Conservation (phyloP, 2,329 filamentous ascomycete species). For the Elsinoe fawcettii region DNA sequence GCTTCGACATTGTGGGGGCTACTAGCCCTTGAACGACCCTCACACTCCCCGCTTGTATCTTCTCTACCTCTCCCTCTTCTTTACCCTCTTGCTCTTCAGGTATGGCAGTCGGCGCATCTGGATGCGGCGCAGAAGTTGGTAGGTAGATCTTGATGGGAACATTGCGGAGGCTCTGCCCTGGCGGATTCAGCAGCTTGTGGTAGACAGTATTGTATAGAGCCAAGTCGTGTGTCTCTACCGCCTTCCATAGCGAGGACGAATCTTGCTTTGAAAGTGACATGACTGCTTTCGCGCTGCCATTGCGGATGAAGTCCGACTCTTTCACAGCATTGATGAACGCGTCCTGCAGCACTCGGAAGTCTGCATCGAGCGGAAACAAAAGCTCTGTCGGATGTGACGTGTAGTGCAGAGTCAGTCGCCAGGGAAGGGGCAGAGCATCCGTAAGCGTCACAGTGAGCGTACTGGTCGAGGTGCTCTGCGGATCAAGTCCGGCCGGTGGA, state of each 20-base stretch:
- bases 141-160: conserved; percentile 87
- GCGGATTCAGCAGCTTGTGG: conserved; percentile 64
- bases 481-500: conserved; percentile 30
- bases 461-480: neutral
- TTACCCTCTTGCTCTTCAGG: conserved; percentile 19
- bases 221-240: conserved; percentile 71
- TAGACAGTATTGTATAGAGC: conserved; percentile 65
- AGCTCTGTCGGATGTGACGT: conserved; percentile 51
- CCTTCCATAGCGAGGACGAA: conserved; percentile 73
- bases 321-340: conserved; percentile 64
- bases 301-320: conserved; percentile 78
- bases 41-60: conserved; percentile 32
- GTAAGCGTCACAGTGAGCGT: neutral
- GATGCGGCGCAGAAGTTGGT: conserved; percentile 43
- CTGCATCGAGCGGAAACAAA: conserved; percentile 49
- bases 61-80: neutral
- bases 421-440: conserved; percentile 42
- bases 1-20: conserved; percentile 41
- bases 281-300: conserved; percentile 80
- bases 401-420: conserved; percentile 57
- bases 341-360: conserved; percentile 52
- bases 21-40: conserved; percentile 64
- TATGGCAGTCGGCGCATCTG: conserved; percentile 28
- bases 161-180: conserved; percentile 64
- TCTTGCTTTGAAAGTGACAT: conserved; percentile 83